Evolutionary conservation across 2,329 filamentous ascomycete genomes (phyloP).

Genomic region (Pseudogymnoascus sp.): DNA sequence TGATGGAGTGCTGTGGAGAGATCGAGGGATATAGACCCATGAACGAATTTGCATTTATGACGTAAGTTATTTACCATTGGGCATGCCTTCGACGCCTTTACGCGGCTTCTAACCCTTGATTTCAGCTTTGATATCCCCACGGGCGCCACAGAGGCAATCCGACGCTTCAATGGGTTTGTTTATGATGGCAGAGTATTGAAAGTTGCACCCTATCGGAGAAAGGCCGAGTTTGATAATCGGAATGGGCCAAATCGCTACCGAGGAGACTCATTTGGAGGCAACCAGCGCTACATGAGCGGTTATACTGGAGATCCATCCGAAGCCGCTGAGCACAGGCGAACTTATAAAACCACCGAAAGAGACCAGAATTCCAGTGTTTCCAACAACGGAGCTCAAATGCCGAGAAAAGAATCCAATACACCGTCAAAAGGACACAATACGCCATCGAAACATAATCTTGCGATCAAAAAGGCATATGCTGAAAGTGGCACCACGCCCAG

Average conservation of each 20-base stretch:
- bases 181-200: not conserved
- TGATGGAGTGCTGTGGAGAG: not conserved
- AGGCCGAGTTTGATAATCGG: not conserved
- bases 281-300: not conserved
- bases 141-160: not conserved
- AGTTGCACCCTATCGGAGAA: not conserved
- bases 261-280: not conserved
- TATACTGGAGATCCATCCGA: not conserved
- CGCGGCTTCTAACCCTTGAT: not conserved
- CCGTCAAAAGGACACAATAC: not conserved
- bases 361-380: not conserved
- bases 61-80: not conserved
- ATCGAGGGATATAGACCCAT: not conserved
- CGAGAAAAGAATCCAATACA: not conserved
- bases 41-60: not conserved
- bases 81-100: not conserved
- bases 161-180: not conserved
- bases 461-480: not conserved
- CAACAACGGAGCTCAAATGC: not conserved
- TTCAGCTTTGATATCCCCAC: not conserved
- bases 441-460: not conserved
- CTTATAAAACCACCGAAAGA: not conserved
- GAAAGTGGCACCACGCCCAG: not conserved
- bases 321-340: not conserved
- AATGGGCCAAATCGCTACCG: not conserved